phyloP scores from a whole-genome alignment of 2,329 filamentous ascomycete species.

The Arthroderma sp. region DNA sequence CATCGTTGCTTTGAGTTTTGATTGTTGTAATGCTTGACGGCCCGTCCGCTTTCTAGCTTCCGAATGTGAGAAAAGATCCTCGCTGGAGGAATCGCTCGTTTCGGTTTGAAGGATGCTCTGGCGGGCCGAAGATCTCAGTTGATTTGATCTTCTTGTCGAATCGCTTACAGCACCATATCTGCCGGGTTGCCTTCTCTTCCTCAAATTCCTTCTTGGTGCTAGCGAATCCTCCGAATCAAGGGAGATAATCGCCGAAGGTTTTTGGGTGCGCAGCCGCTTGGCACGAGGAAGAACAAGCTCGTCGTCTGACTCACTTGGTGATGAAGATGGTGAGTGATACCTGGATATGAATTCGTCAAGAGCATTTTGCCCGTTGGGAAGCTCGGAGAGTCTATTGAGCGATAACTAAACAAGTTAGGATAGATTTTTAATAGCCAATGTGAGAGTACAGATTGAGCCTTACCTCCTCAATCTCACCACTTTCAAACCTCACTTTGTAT shows the following conservation, averaged over 20 bases:
- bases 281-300: background rate
- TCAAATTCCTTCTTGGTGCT: background rate
- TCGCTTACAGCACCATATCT: too few relatives aligned
- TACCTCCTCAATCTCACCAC: slow-evolving; percentile 9
- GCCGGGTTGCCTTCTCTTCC: background rate
- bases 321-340: background rate
- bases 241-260: background rate
- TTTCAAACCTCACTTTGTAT: slow-evolving; percentile 7
- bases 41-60: too few relatives aligned
- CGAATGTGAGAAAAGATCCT: too few relatives aligned
- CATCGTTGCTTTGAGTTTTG: too few relatives aligned
- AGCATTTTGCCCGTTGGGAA: slow-evolving; percentile 3
- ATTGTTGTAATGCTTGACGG: too few relatives aligned
- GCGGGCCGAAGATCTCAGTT: too few relatives aligned
- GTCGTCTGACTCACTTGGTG: background rate
- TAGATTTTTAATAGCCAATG: background rate
- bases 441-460: background rate
- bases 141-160: too few relatives aligned
- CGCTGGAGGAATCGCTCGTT: too few relatives aligned
- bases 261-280: background rate
- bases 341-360: background rate
- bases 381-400: slow-evolving; percentile 1
- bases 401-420: slow-evolving; percentile 2
- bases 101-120: too few relatives aligned
- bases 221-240: background rate